Conservation (phyloP, 2,329 filamentous ascomycete species). For the Arachnomyces sp. region DNA sequence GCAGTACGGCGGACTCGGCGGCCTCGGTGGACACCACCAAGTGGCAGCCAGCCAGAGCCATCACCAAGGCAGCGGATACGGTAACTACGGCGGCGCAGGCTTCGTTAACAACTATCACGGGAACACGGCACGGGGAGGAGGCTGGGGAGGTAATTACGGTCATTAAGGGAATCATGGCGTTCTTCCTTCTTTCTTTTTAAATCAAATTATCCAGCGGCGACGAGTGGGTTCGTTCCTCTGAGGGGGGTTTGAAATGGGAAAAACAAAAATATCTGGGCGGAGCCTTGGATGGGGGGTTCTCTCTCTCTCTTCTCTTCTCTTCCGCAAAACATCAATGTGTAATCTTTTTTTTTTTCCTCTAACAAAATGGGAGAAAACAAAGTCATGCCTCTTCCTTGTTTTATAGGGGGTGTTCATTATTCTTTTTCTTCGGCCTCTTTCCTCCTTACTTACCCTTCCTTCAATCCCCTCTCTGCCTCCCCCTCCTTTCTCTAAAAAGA, state of each 20-base stretch:
- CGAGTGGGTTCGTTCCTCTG: constrained; percentile 1
- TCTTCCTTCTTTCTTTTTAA: constrained; percentile 15
- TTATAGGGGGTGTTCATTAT: too few relatives aligned
- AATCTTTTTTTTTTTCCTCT: constrained; percentile 34
- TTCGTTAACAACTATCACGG: constrained; percentile 36
- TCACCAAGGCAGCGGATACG: constrained; percentile 33
- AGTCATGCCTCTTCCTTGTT: too few relatives aligned
- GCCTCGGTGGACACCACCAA: constrained; percentile 35
- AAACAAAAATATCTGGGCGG: constrained; percentile 3
- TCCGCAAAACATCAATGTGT: constrained; percentile 24
- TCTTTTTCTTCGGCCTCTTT: too few relatives aligned
- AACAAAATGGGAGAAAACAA: constrained; percentile 21
- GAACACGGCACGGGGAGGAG: constrained; percentile 33
- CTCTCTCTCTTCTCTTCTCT: constrained; percentile 2
- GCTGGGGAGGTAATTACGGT: constrained; percentile 41
- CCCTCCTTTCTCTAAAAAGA: too few relatives aligned
- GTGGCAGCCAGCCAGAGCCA: constrained; percentile 31
- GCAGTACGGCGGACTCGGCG: constrained; percentile 41
- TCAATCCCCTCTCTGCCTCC: too few relatives aligned
- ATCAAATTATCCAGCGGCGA: constrained; percentile 11
- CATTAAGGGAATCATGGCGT: constrained; percentile 29
- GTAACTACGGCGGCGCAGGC: constrained; percentile 34
- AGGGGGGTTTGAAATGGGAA: constrained; percentile 1
- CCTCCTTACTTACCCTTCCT: too few relatives aligned
- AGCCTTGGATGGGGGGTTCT: background rate